These are phyloP conservation scores for Acanthamoeba sp. DNA, from an alignment of 208 protist species.

Conservation along the genomic window DNA sequence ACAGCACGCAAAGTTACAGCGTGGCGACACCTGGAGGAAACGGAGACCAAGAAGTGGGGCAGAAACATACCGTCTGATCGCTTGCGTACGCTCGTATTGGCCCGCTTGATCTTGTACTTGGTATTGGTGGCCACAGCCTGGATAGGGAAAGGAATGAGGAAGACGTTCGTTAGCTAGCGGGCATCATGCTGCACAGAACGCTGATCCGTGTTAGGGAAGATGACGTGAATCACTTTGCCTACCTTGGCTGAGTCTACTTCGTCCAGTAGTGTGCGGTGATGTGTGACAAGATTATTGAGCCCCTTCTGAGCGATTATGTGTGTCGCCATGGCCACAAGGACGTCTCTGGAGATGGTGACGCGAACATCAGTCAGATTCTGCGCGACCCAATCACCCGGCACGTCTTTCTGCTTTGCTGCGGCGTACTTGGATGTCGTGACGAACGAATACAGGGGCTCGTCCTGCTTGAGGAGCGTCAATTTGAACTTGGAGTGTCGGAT, in stretches of 20 bases:
- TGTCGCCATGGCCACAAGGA: constrained; percentile 49
- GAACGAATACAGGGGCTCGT: constrained; percentile 32
- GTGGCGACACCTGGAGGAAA: background rate
- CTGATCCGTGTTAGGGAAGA: too few species aligned
- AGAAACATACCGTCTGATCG: background rate
- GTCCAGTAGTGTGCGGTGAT: constrained; percentile 33
- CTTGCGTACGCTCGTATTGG: background rate
- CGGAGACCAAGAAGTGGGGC: background rate
- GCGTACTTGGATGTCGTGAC: constrained; percentile 38
- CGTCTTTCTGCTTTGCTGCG: background rate
- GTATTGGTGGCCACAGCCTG: background rate
- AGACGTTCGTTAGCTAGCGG: too few species aligned
- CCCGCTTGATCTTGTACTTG: constrained; percentile 24
- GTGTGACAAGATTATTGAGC: constrained; percentile 18
- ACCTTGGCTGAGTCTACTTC: constrained; percentile 63
- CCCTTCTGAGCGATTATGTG: constrained; percentile 54
- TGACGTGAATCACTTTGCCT: too few species aligned
- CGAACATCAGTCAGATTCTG: background rate
- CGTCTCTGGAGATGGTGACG: background rate
- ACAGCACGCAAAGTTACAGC: background rate
- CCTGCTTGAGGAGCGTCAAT: constrained; percentile 9
- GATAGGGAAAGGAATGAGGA: too few species aligned
- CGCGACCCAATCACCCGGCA: background rate
- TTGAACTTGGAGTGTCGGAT: constrained; percentile 35
- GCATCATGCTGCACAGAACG: too few species aligned